Evolutionary conservation across 805 yeast species (phyloP).

Genomic region (Millerozyma miso): DNA sequence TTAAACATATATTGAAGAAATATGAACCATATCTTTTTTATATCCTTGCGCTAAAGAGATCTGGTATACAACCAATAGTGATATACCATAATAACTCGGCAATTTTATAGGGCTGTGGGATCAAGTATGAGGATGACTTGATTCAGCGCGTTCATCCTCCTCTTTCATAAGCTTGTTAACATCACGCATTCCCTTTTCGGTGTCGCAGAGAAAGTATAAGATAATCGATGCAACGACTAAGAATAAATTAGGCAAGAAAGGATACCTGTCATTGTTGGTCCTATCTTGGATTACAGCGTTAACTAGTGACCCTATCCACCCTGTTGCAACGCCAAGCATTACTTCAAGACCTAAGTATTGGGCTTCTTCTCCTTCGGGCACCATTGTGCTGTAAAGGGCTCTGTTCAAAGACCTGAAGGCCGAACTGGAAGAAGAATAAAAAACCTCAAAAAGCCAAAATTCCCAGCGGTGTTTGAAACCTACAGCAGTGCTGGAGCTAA

Average conservation of each 20-base stretch:
- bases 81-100: no score
- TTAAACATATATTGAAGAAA: no score
- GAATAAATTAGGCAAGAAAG: slow-evolving; percentile 33
- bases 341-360: slow-evolving; percentile 40
- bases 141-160: no score
- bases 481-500: slow-evolving; percentile 17
- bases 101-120: no score
- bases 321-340: slow-evolving; percentile 37
- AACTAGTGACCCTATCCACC: slow-evolving; percentile 38
- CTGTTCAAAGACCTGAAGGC: slow-evolving; percentile 35
- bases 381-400: slow-evolving; percentile 30
- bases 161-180: slow-evolving; percentile 12
- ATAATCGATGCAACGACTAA: slow-evolving; percentile 21
- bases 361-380: slow-evolving; percentile 41
- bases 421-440: slow-evolving; percentile 31
- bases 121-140: no score
- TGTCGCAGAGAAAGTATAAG: slow-evolving; percentile 23
- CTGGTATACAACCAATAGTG: no score
- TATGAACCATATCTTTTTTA: no score
- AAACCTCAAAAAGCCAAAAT: slow-evolving; percentile 37
- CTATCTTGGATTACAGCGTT: slow-evolving; percentile 38
- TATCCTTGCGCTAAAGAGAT: no score
- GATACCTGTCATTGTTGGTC: slow-evolving; percentile 32
- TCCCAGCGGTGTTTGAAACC: slow-evolving; percentile 42
- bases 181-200: slow-evolving; percentile 26